Base-by-base conservation (phyloP, 345 rosid genomes). In the Euphorbia tirucalli region DNA sequence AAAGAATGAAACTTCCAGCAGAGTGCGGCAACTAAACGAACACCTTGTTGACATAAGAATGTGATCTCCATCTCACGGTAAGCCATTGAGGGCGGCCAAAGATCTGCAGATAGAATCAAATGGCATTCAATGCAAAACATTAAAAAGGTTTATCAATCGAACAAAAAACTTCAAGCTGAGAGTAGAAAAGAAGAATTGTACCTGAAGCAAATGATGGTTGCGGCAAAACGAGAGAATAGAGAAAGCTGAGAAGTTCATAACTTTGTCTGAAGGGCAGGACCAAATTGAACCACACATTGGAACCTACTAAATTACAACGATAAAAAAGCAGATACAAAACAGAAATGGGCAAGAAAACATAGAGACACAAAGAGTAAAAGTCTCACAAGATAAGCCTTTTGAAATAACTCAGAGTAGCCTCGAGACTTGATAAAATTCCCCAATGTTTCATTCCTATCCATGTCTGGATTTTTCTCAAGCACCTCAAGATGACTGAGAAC, bases 41-140 rank as follows among this genome's bases (percentile, higher is more conserved):
- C 58, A 89, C 98, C 93, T 89, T 90, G 31, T 84, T 78, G 41
- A 90, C 88, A 68, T 89, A 94, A 52, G 79, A 50, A 76, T 84
- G 95, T 0, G 98, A 93, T 66, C 92, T 86, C 67, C 85, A 27
- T 60, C 74, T 78, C 50, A 93, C 93, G 22, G 95, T 92, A 41
- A 94, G 88, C 98, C 96, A 94, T 61, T 89, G 97, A 37, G 97
- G 98, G 30, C 92, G 87, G 46, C 97, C 96, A 77, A 89, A 83
- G 68, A 92, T 81, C 98, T 93, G 80, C 64, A 77, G 2, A 49
- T 32, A 52, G 5, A n/a, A n/a, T n/a, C n/a, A n/a, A n/a, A n/a
- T n/a, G n/a, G n/a, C n/a, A n/a, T n/a, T n/a, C n/a, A n/a, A n/a
- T n/a, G n/a, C n/a, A n/a, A n/a, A n/a, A n/a, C n/a, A n/a, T n/a